Percentiles rank a stretch among this genome's conserved stretches.
phyloP scores from a whole-genome alignment of 768 basidiomycete species.

The Suillus subluteus region DNA sequence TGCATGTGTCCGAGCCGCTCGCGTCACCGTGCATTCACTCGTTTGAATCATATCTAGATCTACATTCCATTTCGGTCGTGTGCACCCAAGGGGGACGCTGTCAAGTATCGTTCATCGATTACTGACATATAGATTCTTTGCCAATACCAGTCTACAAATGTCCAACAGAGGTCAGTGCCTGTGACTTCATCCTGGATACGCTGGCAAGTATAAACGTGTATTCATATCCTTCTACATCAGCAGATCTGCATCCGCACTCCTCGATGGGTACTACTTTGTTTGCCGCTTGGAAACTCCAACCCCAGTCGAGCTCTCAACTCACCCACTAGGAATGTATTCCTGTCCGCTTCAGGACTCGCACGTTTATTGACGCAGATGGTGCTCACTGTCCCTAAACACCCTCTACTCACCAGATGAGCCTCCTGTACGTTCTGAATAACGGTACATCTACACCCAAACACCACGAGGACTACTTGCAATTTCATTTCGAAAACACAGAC shows the following conservation, averaged over 20 bases:
- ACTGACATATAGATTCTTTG: background rate
- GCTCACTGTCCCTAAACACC: background rate
- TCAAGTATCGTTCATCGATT: background rate
- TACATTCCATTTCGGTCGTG: background rate
- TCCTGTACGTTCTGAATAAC: background rate
- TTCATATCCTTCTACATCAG: background rate
- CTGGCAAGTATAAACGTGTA: background rate
- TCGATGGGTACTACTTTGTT: background rate
- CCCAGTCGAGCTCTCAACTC: background rate
- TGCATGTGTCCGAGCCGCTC: background rate
- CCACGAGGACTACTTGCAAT: background rate
- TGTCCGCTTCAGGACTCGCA: background rate
- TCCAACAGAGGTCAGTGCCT: background rate
- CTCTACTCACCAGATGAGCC: background rate
- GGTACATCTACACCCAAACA: background rate
- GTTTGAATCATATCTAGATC: background rate
- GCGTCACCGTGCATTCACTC: background rate
- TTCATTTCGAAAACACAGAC: background rate
- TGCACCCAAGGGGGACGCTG: background rate
- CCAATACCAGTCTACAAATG: background rate
- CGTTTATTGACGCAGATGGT: background rate
- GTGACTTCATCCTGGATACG: background rate
- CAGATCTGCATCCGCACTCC: background rate
- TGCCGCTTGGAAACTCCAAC: background rate
- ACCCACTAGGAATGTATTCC: background rate